Evolutionary conservation across 495 filamentous ascomycete genomes (phyloP).

Genomic region (Daldinia vernicosa): DNA sequence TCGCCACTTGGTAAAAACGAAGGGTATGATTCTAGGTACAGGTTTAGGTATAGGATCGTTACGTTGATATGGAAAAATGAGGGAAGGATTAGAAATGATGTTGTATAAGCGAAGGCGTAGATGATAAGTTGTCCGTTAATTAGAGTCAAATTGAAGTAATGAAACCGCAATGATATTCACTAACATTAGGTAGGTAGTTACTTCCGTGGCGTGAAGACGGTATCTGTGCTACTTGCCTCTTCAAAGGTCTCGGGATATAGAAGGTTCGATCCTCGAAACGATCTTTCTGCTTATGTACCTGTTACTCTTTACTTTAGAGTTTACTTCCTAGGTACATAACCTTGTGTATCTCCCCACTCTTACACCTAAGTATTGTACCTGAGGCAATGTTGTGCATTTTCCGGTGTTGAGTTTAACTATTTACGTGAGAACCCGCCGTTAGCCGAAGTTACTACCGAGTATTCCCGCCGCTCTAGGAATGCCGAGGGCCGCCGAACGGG

Average conservation of each 20-base stretch:
- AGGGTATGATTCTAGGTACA: conserved; percentile 30
- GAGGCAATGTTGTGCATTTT: background rate
- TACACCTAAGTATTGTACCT: background rate
- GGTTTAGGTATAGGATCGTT: background rate
- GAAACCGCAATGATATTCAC: background rate
- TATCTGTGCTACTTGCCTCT: background rate
- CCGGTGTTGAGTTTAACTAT: background rate
- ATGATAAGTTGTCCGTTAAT: background rate
- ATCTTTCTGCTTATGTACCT: background rate
- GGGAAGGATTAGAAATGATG: background rate
- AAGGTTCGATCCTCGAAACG: background rate
- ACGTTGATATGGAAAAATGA: background rate
- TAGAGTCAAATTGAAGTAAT: background rate
- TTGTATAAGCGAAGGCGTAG: background rate
- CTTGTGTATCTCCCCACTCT: background rate
- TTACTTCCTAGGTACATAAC: background rate
- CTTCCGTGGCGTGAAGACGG: background rate
- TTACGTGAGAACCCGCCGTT: background rate
- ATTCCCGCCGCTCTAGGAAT: conserved; percentile 14
- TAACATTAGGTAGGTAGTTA: background rate
- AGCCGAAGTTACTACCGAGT: conserved; percentile 22
- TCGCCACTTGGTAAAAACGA: conserved; percentile 28
- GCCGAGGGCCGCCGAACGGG: conserved; percentile 20
- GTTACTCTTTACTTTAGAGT: background rate
- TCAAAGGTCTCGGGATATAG: background rate